Percentiles rank a stretch among this genome's conserved stretches.
These are phyloP conservation scores for Camelina sativa DNA, from an alignment of 345 rosid species.

Conservation along the genomic window DNA sequence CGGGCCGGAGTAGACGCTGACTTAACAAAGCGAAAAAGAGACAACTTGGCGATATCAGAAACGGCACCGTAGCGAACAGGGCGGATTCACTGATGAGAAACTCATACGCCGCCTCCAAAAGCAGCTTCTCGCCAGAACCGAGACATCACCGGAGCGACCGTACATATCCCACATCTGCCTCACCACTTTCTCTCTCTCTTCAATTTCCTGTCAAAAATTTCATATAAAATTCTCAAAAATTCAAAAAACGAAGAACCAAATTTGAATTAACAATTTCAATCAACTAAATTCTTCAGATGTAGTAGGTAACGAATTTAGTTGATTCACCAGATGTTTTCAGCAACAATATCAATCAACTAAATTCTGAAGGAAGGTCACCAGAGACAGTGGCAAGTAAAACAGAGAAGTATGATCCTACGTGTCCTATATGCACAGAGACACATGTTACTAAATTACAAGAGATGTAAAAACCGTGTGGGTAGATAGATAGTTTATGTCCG, in stretches of 20 bases:
- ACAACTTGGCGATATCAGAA: constrained; percentile 81
- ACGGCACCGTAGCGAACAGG: constrained; percentile 58
- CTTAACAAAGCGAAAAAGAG: constrained; percentile 46
- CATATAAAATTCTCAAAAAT: neutral
- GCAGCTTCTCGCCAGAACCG: constrained; percentile 72
- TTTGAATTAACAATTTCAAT: too few relatives aligned
- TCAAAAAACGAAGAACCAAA: too few relatives aligned
- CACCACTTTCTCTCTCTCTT: constrained; percentile 81
- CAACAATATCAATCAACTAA: too few relatives aligned
- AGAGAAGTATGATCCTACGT: constrained; percentile 70
- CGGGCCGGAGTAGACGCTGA: constrained; percentile 41
- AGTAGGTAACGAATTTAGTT: too few relatives aligned
- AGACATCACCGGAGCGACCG: constrained; percentile 58
- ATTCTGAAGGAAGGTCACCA: too few relatives aligned
- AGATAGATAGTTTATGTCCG: constrained; percentile 54
- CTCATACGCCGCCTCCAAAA: constrained; percentile 79
- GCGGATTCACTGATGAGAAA: constrained; percentile 60
- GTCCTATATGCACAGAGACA: constrained; percentile 78
- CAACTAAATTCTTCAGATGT: too few relatives aligned
- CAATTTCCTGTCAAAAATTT: constrained; percentile 56
- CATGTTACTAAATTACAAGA: constrained; percentile 58
- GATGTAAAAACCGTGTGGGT: constrained; percentile 60
- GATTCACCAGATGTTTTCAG: too few relatives aligned
- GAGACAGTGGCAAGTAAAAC: constrained; percentile 62
- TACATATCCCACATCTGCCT: constrained; percentile 83